phyloP scores from a whole-genome alignment of 305 asterid species.

The Petunia hybrid region DNA sequence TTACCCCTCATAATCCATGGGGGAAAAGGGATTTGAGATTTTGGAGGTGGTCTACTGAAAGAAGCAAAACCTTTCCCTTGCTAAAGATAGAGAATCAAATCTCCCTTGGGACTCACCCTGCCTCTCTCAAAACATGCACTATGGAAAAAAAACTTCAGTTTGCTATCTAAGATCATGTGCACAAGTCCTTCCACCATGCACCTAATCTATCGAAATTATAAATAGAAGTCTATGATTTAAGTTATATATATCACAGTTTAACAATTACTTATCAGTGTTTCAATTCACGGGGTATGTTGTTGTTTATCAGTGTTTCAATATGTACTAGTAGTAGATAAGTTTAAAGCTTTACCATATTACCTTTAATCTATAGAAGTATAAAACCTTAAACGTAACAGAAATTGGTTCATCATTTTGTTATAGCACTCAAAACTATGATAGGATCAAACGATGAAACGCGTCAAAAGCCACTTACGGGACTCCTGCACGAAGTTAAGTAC shows the following conservation, averaged over 20 bases:
- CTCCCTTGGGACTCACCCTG: slow-evolving; percentile 42
- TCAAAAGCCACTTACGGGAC: neutral
- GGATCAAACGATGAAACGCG: neutral
- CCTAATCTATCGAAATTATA: neutral
- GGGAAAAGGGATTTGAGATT: neutral
- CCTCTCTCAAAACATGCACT: slow-evolving; percentile 1
- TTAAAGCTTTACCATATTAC: too few species aligned
- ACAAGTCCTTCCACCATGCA: neutral
- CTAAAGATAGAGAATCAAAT: slow-evolving; percentile 41
- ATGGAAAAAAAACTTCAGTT: neutral
- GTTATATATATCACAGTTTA: too few species aligned
- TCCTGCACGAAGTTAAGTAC: neutral
- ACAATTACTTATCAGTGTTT: too few species aligned
- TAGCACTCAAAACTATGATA: neutral
- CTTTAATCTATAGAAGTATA: too few species aligned
- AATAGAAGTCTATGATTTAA: neutral
- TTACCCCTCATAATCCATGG: slow-evolving; percentile 29
- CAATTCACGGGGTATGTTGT: too few species aligned
- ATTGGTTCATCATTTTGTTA: neutral
- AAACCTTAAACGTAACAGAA: too few species aligned
- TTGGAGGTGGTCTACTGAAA: slow-evolving; percentile 31
- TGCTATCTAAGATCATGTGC: neutral
- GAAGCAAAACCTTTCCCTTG: slow-evolving; percentile 41
- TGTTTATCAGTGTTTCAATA: too few species aligned
- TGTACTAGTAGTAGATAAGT: too few species aligned